A percentile compares a stretch with the other conserved stretches of the same genome.
Evolutionary conservation across 176 grass and related monocot genomes (phyloP).

Genomic region (Hyparrhenia diplandra): DNA sequence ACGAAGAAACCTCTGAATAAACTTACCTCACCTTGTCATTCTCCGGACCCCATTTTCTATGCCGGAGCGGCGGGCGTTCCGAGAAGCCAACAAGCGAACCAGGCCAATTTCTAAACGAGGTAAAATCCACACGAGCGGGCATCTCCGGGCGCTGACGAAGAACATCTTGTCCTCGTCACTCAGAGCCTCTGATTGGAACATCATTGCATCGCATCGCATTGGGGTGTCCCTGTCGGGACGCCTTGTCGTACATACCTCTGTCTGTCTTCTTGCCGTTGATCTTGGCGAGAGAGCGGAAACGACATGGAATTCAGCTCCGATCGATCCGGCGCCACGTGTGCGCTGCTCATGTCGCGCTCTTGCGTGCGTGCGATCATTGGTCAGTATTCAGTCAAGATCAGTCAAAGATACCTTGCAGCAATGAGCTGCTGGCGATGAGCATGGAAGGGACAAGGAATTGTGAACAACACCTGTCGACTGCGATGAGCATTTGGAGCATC

Average conservation of each 20-base stretch:
- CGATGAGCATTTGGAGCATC: background rate
- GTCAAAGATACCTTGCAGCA: constrained; percentile 24
- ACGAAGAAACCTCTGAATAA: constrained; percentile 16
- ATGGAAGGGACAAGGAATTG: background rate
- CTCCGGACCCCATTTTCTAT: constrained; percentile 14
- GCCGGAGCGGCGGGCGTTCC: constrained; percentile 7
- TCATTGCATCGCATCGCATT: too few species aligned
- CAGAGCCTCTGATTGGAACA: background rate
- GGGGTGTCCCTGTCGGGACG: background rate
- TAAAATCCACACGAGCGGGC: constrained; percentile 27
- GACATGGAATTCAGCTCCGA: background rate
- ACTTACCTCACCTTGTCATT: constrained; percentile 12
- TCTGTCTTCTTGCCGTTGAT: constrained; percentile 16
- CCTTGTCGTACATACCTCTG: constrained; percentile 37
- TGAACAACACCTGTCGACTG: background rate
- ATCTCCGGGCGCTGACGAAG: constrained; percentile 20
- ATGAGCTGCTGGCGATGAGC: background rate
- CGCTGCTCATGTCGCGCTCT: background rate
- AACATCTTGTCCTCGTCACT: background rate
- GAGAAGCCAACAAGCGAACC: constrained; percentile 21
- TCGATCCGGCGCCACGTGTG: constrained; percentile 17
- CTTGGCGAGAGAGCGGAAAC: background rate
- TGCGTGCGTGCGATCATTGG: too few species aligned
- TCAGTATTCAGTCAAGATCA: constrained; percentile 14
- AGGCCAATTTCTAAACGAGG: constrained; percentile 8